A percentile compares a stretch with the other conserved stretches of the same genome.
These are phyloP conservation scores for Aeschynomene evenia DNA, from an alignment of 306 rosid species.

Conservation along the genomic window DNA sequence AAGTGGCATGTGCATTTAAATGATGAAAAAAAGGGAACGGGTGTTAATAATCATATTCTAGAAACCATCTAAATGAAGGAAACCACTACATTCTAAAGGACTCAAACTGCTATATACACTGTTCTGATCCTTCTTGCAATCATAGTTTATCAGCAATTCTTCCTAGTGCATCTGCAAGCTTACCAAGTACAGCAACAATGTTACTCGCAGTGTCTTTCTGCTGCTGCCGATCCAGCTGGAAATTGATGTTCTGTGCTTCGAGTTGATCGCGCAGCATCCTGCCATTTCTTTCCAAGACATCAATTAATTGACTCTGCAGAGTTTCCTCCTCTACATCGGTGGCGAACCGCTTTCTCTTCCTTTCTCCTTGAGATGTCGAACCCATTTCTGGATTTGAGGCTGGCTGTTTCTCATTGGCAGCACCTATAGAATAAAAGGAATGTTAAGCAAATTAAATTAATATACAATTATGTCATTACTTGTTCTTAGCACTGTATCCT, in stretches of 20 bases:
- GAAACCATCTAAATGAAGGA: conserved; percentile 35
- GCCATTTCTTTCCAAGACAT: conserved; percentile 78
- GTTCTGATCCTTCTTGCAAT: conserved; percentile 33
- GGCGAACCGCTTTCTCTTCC: conserved; percentile 67
- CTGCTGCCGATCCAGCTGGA: conserved; percentile 75
- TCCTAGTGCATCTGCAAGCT: conserved; percentile 88
- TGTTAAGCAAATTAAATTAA: conserved; percentile 4
- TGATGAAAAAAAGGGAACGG: neutral
- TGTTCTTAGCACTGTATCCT: conserved; percentile 3
- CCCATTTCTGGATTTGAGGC: conserved; percentile 64
- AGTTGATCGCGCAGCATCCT: conserved; percentile 72
- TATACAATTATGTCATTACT: neutral
- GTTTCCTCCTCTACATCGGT: conserved; percentile 59
- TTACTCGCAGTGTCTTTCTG: conserved; percentile 68
- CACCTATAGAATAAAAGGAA: conserved; percentile 42
- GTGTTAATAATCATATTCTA: conserved; percentile 30
- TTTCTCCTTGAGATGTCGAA: conserved; percentile 71
- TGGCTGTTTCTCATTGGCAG: conserved; percentile 51
- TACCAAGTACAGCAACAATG: conserved; percentile 82
- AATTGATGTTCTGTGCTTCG: conserved; percentile 76
- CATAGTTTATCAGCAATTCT: conserved; percentile 92
- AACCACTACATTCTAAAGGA: conserved; percentile 42
- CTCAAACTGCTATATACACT: conserved; percentile 61
- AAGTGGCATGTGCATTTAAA: conserved; percentile 1
- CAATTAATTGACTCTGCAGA: conserved; percentile 67